phyloP scores from a whole-genome alignment of 306 rosid genomes.

The Corylus heterophylla region DNA sequence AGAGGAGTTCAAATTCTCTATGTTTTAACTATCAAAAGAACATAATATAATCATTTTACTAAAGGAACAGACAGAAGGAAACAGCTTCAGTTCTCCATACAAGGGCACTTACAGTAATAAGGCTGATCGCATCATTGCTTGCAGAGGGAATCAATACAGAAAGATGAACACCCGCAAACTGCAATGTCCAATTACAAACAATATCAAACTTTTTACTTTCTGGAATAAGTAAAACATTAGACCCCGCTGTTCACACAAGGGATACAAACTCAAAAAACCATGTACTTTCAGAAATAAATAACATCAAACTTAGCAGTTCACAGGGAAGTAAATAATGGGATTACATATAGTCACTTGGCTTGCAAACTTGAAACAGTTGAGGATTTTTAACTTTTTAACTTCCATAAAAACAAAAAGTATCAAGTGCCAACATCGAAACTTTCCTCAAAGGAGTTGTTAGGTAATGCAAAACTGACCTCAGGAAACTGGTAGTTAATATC shows the following conservation, averaged over 20 bases:
- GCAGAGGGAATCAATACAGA: slow-evolving; percentile 71
- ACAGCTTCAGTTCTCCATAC: neutral
- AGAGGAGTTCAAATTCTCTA: neutral
- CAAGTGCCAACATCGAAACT: neutral
- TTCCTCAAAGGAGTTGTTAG: neutral
- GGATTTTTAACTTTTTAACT: neutral
- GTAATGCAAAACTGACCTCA: slow-evolving; percentile 50
- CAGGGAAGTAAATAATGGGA: neutral
- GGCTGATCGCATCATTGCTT: slow-evolving; percentile 71
- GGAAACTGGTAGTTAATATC: slow-evolving; percentile 89
- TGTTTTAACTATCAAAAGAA: neutral
- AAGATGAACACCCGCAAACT: slow-evolving; percentile 80
- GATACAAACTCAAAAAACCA: neutral
- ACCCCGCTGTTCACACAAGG: neutral
- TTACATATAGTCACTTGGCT: neutral
- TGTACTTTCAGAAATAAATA: neutral
- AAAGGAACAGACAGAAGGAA: neutral
- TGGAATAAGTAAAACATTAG: neutral
- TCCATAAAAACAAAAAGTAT: neutral
- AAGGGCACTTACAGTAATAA: slow-evolving; percentile 63
- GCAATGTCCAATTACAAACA: slow-evolving; percentile 24
- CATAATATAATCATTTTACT: neutral
- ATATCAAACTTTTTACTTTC: neutral
- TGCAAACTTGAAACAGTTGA: neutral
- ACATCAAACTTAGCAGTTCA: neutral